These are phyloP conservation scores for Sphaerulina populicola DNA, from an alignment of 2,329 filamentous ascomycete species.

Conservation along the genomic window DNA sequence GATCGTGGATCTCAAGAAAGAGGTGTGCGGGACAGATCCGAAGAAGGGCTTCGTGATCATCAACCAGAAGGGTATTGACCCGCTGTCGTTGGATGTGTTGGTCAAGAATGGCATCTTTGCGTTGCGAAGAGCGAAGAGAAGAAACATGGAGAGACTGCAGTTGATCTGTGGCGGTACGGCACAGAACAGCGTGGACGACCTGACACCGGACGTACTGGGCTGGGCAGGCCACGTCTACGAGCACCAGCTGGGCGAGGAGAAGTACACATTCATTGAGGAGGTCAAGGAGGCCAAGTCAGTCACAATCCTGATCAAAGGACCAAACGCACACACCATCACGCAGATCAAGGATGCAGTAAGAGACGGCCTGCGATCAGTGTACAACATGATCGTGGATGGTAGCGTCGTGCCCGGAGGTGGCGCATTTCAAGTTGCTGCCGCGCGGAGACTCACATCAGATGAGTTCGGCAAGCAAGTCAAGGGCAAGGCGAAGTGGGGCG, in stretches of 20 bases:
- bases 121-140: slow-evolving; percentile 85
- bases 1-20: slow-evolving; percentile 96
- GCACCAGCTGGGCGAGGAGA: slow-evolving; percentile 95
- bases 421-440: slow-evolving; percentile 91
- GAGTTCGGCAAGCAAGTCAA: slow-evolving; percentile 83
- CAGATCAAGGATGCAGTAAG: slow-evolving; percentile 95
- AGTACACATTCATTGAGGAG: slow-evolving; percentile 97
- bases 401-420: slow-evolving; percentile 91
- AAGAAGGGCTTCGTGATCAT: slow-evolving; percentile 96
- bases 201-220: slow-evolving; percentile 77
- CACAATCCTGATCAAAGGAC: slow-evolving; percentile 94
- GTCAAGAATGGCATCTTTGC: slow-evolving; percentile 98
- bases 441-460: slow-evolving; percentile 77
- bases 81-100: slow-evolving; percentile 85
- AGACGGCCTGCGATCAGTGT: slow-evolving; percentile 89
- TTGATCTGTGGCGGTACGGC: slow-evolving; percentile 83
- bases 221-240: slow-evolving; percentile 97
- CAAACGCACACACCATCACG: slow-evolving; percentile 90
- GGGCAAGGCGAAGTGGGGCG: slow-evolving; percentile 95
- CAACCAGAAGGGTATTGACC: slow-evolving; percentile 99
- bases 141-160: slow-evolving; percentile 98
- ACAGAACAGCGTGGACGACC: slow-evolving; percentile 93
- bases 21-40: slow-evolving; percentile 84
- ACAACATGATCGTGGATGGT: slow-evolving; percentile 99
- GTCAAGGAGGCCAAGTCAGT: slow-evolving; percentile 98